A percentile compares a stretch with the other conserved stretches of the same genome.
Conservation (phyloP, 345 rosid genomes). For the Salix viminalis region DNA sequence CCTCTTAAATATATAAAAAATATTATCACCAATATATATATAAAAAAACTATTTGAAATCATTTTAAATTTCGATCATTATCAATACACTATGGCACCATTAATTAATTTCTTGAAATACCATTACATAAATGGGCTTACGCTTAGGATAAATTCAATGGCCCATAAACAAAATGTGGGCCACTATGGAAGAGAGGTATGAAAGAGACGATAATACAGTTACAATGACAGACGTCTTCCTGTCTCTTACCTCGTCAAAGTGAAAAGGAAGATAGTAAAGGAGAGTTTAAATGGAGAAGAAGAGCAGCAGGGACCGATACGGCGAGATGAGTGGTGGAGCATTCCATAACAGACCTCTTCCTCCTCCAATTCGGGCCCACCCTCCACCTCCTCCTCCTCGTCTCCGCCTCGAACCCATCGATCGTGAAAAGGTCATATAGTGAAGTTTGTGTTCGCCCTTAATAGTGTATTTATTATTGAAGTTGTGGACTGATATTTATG, state of each 20-base stretch:
- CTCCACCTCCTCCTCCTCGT: neutral
- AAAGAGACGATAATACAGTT: neutral
- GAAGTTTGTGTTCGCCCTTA: neutral
- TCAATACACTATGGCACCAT: too few relatives aligned
- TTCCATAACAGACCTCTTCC: neutral
- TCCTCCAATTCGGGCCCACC: neutral
- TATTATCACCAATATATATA: too few relatives aligned
- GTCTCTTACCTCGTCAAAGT: neutral
- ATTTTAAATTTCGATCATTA: too few relatives aligned
- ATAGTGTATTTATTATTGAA: neutral
- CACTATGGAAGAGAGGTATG: neutral
- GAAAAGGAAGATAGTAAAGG: neutral
- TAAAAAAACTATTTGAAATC: too few relatives aligned
- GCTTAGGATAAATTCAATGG: neutral
- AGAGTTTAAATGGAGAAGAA: neutral
- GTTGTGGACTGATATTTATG: neutral
- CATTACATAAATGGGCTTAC: neutral
- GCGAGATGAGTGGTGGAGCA: constrained; percentile 1
- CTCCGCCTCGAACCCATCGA: constrained; percentile 4
- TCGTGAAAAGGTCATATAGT: constrained; percentile 8
- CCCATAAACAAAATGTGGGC: neutral
- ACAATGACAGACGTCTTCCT: neutral
- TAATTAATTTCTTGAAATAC: too few relatives aligned
- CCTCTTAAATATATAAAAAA: too few relatives aligned
- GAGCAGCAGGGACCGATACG: neutral